Evolutionary conservation across 1,284 basidiomycete genomes (phyloP), one percentile per base, ranked within the genome.

Genomic region (Wallemia mellicola): DNA sequence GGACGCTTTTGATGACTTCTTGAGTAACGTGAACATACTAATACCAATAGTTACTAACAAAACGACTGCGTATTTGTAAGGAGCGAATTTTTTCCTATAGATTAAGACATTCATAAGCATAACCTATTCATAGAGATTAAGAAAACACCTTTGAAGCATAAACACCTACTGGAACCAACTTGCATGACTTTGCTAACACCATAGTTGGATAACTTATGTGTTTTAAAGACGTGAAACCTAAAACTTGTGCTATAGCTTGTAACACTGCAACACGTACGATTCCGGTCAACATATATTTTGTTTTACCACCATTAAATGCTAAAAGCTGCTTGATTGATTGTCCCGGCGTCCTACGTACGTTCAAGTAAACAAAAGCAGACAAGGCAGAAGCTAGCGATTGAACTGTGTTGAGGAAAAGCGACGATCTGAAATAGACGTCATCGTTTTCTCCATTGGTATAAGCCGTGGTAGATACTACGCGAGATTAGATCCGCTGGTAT

Each of bases 161-260:
- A 55, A 24, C 22, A 55, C 55, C 5, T n/a, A 57, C 55, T 11
- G 89, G 88, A 19, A 94, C 83, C 66, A 94, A 85, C 71, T 98
- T 98, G 77, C 92, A 98, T 0, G 89, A 95, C 71, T 98, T 98
- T 62, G 87, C 92, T 62, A 98, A 81, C 33, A 96, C 91, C 82
- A 96, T 89, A 19, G 92, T 89, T 27, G 94, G 94, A 74, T 96
- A 98, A 22, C 87, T 89, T 67, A 99, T 92, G 73, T 95, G 88
- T 54, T 84, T 80, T 55, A 98, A 80, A 2, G 88, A 81, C 27
- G 88, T 82, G 71, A 96, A 95, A 59, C 91, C 89, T 66, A 98
- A 91, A 7, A 89, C 91, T 15, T 88, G 86, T 0, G 88, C 91
- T 24, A 80, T 76, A 25, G 89, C 91, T 66, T 95, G 88, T 68